These are phyloP conservation scores for Pisolithus microcarpus DNA, from an alignment of 768 basidiomycete species.

Conservation along the genomic window DNA sequence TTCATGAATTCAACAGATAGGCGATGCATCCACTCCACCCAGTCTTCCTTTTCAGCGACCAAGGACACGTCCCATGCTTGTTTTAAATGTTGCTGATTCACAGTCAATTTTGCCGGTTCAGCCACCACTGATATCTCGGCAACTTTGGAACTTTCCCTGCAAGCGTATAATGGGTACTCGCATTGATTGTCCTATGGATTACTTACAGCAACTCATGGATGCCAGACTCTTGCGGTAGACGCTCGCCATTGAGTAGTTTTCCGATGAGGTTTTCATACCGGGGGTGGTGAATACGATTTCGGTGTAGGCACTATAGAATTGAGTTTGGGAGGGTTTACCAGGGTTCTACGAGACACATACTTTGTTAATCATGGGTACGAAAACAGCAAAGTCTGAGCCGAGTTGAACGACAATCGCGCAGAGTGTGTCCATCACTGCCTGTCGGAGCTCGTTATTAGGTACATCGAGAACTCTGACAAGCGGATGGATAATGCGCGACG, in stretches of 20 bases:
- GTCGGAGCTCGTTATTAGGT: conserved; percentile 70
- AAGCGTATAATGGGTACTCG: background rate
- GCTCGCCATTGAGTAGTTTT: conserved; percentile 87
- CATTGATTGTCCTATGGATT: background rate
- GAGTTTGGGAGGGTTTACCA: background rate
- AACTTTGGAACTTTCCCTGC: conserved; percentile 52
- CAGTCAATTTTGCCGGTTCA: conserved; percentile 81
- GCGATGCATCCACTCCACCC: conserved; percentile 92
- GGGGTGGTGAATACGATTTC: conserved; percentile 69
- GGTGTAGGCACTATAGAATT: conserved; percentile 55
- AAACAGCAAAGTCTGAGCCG: conserved; percentile 95
- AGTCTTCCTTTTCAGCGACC: conserved; percentile 74
- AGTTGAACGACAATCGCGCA: conserved; percentile 90
- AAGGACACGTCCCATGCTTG: conserved; percentile 90
- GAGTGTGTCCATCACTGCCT: conserved; percentile 86
- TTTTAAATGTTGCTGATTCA: conserved; percentile 96
- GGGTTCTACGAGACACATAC: conserved; percentile 30
- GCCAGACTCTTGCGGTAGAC: conserved; percentile 78
- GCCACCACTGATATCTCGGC: conserved; percentile 77
- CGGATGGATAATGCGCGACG: conserved; percentile 94
- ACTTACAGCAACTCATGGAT: conserved; percentile 61
- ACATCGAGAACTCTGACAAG: conserved; percentile 78
- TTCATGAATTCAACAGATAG: conserved; percentile 95
- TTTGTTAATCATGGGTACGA: conserved; percentile 96
- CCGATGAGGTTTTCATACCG: conserved; percentile 84